Conservation (phyloP, 2,329 filamentous ascomycete species). For the Pezicula carpinea region DNA sequence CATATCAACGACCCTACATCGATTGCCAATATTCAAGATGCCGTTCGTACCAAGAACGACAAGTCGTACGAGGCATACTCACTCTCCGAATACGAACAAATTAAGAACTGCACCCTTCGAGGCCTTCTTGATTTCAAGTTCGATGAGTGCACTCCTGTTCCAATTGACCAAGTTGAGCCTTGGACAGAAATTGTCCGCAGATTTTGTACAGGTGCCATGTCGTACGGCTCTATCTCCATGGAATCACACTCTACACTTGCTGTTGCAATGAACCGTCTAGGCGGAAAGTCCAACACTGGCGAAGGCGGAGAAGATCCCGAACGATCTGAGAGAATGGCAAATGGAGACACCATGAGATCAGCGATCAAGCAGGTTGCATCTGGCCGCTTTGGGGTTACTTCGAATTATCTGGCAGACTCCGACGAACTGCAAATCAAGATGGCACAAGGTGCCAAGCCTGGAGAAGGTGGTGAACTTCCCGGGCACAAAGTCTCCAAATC, state of each 20-base stretch:
- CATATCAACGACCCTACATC: constrained; percentile 93
- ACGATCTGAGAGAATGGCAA: constrained; percentile 78
- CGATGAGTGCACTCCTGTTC: constrained; percentile 76
- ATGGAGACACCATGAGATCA: constrained; percentile 94
- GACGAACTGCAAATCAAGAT: constrained; percentile 99
- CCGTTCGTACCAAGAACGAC: constrained; percentile 94
- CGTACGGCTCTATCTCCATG: constrained; percentile 97
- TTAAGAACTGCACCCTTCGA: constrained; percentile 92
- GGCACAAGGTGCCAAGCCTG: constrained; percentile 96
- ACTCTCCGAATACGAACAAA: constrained; percentile 86
- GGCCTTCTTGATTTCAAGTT: constrained; percentile 96
- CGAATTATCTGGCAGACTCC: constrained; percentile 88
- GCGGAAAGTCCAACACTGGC: constrained; percentile 95
- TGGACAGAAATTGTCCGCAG: constrained; percentile 97
- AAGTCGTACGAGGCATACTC: constrained; percentile 98
- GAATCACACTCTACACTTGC: constrained; percentile 95
- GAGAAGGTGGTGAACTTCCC: constrained; percentile 94
- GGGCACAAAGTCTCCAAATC: constrained; percentile 95
- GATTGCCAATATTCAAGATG: constrained; percentile 96
- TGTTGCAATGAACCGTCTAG: constrained; percentile 93
- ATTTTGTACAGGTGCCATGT: constrained; percentile 97
- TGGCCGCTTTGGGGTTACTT: constrained; percentile 93
- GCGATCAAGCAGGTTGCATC: constrained; percentile 98
- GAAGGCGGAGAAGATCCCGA: constrained; percentile 96
- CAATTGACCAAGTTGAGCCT: constrained; percentile 94